Evolutionary conservation across 2,329 filamentous ascomycete species (phyloP), one percentile per base, ranked within the genome.

Genomic region (Pseudodiploospora longispora): DNA sequence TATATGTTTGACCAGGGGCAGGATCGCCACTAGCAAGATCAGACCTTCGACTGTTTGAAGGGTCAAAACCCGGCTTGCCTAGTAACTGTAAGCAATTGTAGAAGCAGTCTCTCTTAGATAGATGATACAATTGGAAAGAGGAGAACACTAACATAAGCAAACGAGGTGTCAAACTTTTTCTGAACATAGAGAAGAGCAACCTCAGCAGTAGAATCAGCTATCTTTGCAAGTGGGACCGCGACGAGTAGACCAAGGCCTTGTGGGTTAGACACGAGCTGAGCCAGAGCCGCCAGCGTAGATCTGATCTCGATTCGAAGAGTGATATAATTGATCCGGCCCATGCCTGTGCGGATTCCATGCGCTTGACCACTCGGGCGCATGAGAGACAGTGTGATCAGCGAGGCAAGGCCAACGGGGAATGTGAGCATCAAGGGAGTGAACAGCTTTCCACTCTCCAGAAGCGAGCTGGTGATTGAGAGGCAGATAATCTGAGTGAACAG

Each of bases 1-100:
- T 4, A 40, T 2, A n/a, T 19, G 12, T 8, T 40, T 40, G 9
- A 40, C 8, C 27, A 40, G 19, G 6, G 38, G 38, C 28, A 40
- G 28, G 9, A 30, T 9, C n/a, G 38, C 38, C 6, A 28, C 38
- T 12, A 40, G 38, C 38, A 40, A 10, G 27, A 40, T 40, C 19
- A 40, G 28, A 3, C 38, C 38, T 30, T 40, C 38, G 38, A 40
- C 30, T 8, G 38, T 40, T 12, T 40, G 38, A 40, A 40, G 30
- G 38, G 38, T 40, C 12, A 40, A 30, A 6, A 40, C 38, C 8
- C 27, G 38, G 28, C 38, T 40, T 27, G 28, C 38, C 38, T 40
- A 28, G n/a, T 27, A 12, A 28, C 27, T 40, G 27, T 19, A n/a
- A 29, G 32, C 12, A 12, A 34, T 12, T 34, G 3, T 34, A 12